Evolutionary conservation across 202 grass and related monocot genomes (phyloP), one percentile per base, ranked within the genome.

Genomic region (Saccharum hybrid): DNA sequence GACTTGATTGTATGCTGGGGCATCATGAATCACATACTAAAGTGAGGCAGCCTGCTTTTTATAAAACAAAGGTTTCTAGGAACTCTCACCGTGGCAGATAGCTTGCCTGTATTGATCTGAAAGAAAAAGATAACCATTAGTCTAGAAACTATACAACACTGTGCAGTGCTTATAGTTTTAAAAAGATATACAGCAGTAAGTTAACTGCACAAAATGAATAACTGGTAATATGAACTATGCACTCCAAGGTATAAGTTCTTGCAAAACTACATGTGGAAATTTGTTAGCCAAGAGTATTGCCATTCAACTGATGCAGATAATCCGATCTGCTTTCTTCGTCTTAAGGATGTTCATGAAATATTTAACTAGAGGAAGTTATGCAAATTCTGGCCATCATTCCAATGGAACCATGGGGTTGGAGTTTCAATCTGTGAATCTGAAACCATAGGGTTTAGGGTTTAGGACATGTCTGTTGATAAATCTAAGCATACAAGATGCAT

Each of bases 41-140:
- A 51, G 48, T 51, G 48, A 51, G 15, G 14, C 15, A 51, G 48
- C n/a, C 0, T 59, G 19, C 49, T 54, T 68, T 66, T 16, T 45
- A 80, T 4, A 34, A 81, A 74, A 60, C 1, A 42, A 36, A 64
- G 19, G 28, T 13, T 18, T 51, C 57, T 52, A 79, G 79, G 15
- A 70, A 66, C 5, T 37, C 85, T 88, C 66, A 97, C 92, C 86
- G 63, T 91, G 4, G 94, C 88, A 88, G 90, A 94, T 76, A 94
- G 63, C 74, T 93, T 97, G 73, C 86, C 92, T 14, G 79, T 74
- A 64, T 86, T 84, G 82, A 93, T 75, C 94, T 97, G 90, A n/a
- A 91, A 79, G 76, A 21, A 80, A 74, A 48, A 63, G 22, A 83
- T 54, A 38, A 83, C 6, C 4, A 46, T 87, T 82, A 88, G 43